phyloP scores from a whole-genome alignment of 441 rosid species.

The Adansonia madagascariensis region DNA sequence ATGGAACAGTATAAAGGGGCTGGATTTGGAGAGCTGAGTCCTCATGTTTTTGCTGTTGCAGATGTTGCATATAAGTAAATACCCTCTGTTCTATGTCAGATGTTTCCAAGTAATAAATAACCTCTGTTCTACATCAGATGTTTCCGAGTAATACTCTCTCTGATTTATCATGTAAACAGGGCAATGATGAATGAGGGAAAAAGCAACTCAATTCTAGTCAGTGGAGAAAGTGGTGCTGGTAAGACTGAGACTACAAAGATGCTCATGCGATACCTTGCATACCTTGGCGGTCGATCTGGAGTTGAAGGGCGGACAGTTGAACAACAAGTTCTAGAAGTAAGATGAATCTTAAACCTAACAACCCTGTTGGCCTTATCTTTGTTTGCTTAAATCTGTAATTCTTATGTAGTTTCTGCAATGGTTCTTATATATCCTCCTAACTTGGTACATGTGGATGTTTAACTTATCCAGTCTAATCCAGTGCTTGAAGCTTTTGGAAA shows the following conservation, averaged over 20 bases:
- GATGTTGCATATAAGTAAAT: constrained; percentile 74
- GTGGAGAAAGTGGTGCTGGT: constrained; percentile 91
- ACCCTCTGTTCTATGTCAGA: neutral
- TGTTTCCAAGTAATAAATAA: constrained; percentile 25
- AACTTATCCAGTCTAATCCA: constrained; percentile 60
- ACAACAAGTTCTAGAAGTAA: constrained; percentile 82
- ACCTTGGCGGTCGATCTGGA: constrained; percentile 73
- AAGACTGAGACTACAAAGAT: constrained; percentile 82
- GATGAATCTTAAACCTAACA: constrained; percentile 17
- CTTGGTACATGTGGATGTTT: constrained; percentile 12
- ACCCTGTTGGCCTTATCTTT: neutral
- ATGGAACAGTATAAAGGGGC: constrained; percentile 74
- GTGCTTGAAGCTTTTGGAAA: constrained; percentile 79
- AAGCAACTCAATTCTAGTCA: constrained; percentile 74
- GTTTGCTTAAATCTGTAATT: neutral
- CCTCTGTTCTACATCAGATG: neutral
- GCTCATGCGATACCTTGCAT: constrained; percentile 80
- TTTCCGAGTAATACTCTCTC: neutral
- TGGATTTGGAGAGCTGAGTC: constrained; percentile 70
- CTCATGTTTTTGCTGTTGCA: constrained; percentile 81
- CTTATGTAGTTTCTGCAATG: neutral
- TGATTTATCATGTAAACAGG: constrained; percentile 41
- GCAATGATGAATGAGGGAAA: constrained; percentile 76
- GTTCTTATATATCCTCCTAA: neutral
- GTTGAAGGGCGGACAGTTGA: constrained; percentile 79